Percentiles rank a stretch among this genome's conserved stretches.
Conservation (phyloP, 169 alveolate species). For the Eimeria acervulina region DNA sequence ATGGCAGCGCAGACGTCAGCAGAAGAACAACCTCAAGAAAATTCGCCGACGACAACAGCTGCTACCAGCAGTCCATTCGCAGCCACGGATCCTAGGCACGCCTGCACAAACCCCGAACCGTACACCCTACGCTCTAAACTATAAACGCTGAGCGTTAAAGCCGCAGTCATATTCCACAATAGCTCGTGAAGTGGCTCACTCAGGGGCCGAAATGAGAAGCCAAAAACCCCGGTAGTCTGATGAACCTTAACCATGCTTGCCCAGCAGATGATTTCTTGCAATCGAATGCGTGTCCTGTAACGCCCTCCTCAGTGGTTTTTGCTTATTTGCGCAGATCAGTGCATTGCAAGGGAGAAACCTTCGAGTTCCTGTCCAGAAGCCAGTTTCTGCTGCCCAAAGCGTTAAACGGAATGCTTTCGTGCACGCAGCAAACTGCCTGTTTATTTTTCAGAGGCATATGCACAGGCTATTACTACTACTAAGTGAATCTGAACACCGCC, state of each 20-base stretch:
- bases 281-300: neutral
- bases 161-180: neutral
- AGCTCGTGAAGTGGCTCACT: neutral
- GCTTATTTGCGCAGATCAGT: no score
- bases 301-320: no score
- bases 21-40: slow-evolving; percentile 22
- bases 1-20: slow-evolving; percentile 28
- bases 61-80: slow-evolving; percentile 38
- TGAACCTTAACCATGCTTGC: neutral
- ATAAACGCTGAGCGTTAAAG: neutral
- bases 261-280: neutral
- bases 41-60: slow-evolving; percentile 21
- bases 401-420: neutral
- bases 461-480: neutral
- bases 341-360: neutral
- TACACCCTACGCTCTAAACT: neutral
- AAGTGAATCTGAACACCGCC: neutral
- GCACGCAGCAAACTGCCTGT: neutral
- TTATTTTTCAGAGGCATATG: neutral
- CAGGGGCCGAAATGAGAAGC: neutral
- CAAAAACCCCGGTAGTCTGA: neutral
- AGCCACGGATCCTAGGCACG: neutral
- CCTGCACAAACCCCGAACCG: neutral
- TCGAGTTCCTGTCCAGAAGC: neutral
- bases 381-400: neutral